Conservation (phyloP, 2,329 filamentous ascomycete species). For the Talaromyces sp. region DNA sequence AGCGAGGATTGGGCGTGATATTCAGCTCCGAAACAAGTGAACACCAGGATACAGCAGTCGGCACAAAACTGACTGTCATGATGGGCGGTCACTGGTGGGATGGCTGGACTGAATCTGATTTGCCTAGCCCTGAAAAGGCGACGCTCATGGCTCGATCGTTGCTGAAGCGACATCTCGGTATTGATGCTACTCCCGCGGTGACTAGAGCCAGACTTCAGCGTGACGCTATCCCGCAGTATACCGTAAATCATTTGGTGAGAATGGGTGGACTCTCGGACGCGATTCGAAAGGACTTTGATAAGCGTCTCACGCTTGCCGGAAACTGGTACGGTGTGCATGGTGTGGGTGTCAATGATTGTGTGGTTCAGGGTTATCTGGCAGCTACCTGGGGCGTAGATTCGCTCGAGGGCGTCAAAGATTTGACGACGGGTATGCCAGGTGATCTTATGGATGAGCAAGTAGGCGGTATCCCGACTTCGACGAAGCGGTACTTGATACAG, state of each 20-base stretch:
- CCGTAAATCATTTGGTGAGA: conserved; percentile 67
- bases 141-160: conserved; percentile 66
- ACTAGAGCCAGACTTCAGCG: conserved; percentile 58
- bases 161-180: conserved; percentile 69
- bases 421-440: conserved; percentile 20
- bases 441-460: conserved; percentile 16
- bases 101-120: conserved; percentile 49
- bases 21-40: conserved; percentile 73
- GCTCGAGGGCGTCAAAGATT: conserved; percentile 4
- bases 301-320: conserved; percentile 62
- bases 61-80: conserved; percentile 91
- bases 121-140: conserved; percentile 64
- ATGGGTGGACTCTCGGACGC: conserved; percentile 58
- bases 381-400: conserved; percentile 41
- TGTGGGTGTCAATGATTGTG: conserved; percentile 53
- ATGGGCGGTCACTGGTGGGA: conserved; percentile 92
- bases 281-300: conserved; percentile 55
- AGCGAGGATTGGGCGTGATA: conserved; percentile 82
- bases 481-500: conserved; percentile 7
- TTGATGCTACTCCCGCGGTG: conserved; percentile 61
- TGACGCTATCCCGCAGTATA: conserved; percentile 88
- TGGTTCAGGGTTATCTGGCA: conserved; percentile 56
- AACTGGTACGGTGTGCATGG: conserved; percentile 51
- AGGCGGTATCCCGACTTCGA: conserved; percentile 14
- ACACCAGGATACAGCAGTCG: conserved; percentile 55